A percentile compares a stretch with the other conserved stretches of the same genome.
These are phyloP conservation scores for Stagonosporopsis tanaceti DNA, from an alignment of 2,329 filamentous ascomycete species.

Conservation along the genomic window DNA sequence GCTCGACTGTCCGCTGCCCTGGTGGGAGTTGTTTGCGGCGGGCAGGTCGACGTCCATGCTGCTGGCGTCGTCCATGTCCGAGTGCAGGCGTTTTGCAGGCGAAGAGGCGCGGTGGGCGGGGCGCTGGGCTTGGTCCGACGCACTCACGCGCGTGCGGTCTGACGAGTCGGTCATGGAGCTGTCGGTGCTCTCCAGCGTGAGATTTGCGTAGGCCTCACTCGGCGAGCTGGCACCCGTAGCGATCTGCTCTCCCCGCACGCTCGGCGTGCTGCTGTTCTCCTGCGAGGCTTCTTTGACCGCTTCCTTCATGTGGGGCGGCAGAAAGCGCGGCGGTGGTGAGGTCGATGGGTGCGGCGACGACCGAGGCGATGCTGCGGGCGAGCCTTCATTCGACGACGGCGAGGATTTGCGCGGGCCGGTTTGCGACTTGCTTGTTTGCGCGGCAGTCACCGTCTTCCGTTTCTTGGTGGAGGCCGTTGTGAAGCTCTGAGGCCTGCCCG, in stretches of 20 bases:
- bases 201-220: constrained; percentile 61
- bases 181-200: constrained; percentile 58
- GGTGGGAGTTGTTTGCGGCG: constrained; percentile 23
- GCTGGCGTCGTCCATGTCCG: constrained; percentile 60
- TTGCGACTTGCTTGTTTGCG: constrained; percentile 22
- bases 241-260: constrained; percentile 48
- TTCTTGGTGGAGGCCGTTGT: constrained; percentile 57
- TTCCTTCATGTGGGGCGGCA: constrained; percentile 65
- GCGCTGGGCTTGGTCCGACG: constrained; percentile 22
- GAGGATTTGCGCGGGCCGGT: constrained; percentile 22
- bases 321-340: constrained; percentile 56
- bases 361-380: constrained; percentile 41
- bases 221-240: constrained; percentile 55
- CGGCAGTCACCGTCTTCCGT: constrained; percentile 54
- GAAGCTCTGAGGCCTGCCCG: constrained; percentile 49
- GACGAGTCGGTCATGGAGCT: constrained; percentile 35
- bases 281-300: constrained; percentile 54
- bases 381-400: constrained; percentile 46
- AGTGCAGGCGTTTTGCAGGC: constrained; percentile 63
- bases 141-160: constrained; percentile 30
- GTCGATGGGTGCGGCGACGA: constrained; percentile 50
- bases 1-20: constrained; percentile 35
- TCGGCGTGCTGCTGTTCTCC: constrained; percentile 29
- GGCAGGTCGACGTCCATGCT: constrained; percentile 47
- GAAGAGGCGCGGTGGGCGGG: constrained; percentile 56